Conservation (phyloP, 2,329 filamentous ascomycete species). For the Xylariaceae sp. region DNA sequence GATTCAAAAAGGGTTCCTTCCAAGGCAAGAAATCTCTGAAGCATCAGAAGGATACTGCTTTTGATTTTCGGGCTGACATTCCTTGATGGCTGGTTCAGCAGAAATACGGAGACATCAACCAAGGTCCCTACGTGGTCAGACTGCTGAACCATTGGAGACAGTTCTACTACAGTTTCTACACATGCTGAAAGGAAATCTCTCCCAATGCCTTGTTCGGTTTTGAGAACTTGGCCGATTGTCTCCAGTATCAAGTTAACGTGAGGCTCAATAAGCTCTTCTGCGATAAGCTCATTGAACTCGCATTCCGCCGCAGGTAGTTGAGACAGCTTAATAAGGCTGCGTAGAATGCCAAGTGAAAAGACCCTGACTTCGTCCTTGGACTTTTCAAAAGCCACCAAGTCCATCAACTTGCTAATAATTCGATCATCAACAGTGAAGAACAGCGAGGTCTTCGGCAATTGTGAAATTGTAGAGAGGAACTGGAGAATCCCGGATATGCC, state of each 20-base stretch:
- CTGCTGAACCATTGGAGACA: slow-evolving; percentile 73
- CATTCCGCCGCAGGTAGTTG: slow-evolving; percentile 59
- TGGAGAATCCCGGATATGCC: slow-evolving; percentile 83
- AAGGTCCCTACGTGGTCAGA: slow-evolving; percentile 75
- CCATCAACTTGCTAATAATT: slow-evolving; percentile 73
- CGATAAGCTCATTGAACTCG: slow-evolving; percentile 63
- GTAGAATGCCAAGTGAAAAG: slow-evolving; percentile 78
- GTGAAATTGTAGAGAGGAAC: slow-evolving; percentile 82
- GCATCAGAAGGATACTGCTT: slow-evolving; percentile 76
- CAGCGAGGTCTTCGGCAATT: slow-evolving; percentile 66
- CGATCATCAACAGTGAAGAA: slow-evolving; percentile 69
- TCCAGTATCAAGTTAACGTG: slow-evolving; percentile 67
- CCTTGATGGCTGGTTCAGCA: slow-evolving; percentile 84
- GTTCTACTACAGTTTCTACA: slow-evolving; percentile 77
- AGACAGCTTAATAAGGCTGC: slow-evolving; percentile 68
- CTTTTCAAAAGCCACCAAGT: slow-evolving; percentile 73
- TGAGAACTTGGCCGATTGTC: slow-evolving; percentile 72
- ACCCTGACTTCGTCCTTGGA: slow-evolving; percentile 86
- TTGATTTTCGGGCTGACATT: slow-evolving; percentile 85
- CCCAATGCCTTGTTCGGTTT: slow-evolving; percentile 59
- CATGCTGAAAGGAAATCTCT: slow-evolving; percentile 80
- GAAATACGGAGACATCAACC: slow-evolving; percentile 78
- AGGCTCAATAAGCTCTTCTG: slow-evolving; percentile 60
- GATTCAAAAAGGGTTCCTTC: slow-evolving; percentile 62
- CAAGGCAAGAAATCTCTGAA: slow-evolving; percentile 79